Base-by-base conservation (phyloP, 352 stramenopile genomes). In the Discostella stelligera region DNA sequence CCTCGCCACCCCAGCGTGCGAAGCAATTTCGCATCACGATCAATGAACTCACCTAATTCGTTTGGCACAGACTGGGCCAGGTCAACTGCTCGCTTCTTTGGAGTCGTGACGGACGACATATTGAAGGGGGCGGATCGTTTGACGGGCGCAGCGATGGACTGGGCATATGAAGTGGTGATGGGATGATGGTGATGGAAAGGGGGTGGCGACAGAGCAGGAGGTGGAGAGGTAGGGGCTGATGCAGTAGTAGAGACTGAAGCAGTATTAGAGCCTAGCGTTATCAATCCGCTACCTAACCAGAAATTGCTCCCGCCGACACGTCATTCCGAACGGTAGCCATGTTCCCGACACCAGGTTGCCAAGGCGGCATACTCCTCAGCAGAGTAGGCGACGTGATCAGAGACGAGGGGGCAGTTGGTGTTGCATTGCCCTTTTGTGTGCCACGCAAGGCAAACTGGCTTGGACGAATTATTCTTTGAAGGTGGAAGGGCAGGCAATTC, bases 351-450 rank as follows among this genome's bases (percentile, higher is more conserved):
- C 48, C 48, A 55, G 16, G 13, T 18, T 18, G 23, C 48, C 48
- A 55, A 55, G 23, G 3, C 8, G 48, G 48, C 14, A 20, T 55
- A 55, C 48, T 55, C 48, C 10, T 55, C 48, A 18, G 48, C 8
- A 11, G 48, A 20, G 48, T 55, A 55, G 7, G 48, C 8, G 23
- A 55, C 48, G 48, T 55, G 48, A 21, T 55, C 48, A 55, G 18
- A 55, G 16, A 16, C 8, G 3, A 18, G 9, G 16, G 48, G 48
- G 13, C 48, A 55, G 14, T 55, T 55, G 8, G 48, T 18, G 13
- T 55, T 55, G 48, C 48, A 55, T 21, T 20, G 7, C 8, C 65
- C 65, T 23, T 59, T 66, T 18, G 25, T 59, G 41, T 73, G 65
- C 27, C 30, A 73, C 6, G 39, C 18, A 23, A 66, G 41, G 54